Evolutionary conservation across 2,329 filamentous ascomycete species (phyloP), one percentile per base, ranked within the genome.

Genomic region (Fusarium camptoceras): DNA sequence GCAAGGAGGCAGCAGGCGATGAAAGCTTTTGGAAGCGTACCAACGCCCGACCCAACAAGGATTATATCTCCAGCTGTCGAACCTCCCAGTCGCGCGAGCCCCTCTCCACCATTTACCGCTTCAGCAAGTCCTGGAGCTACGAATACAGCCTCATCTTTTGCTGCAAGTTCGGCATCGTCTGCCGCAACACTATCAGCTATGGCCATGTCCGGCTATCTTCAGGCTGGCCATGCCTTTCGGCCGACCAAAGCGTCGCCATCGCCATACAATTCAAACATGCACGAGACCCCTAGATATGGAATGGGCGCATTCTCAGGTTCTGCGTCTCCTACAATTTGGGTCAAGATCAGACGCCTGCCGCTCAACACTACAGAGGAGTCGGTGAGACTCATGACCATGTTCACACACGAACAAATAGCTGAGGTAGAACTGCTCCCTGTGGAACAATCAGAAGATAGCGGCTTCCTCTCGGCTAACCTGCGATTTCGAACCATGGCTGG

Each of bases 301-400:
- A 81, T 81, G 62, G 80, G 78, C 3, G 80, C 81, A 5, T 83
- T 81, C 66, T 75, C 80, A 61, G 75, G 74, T 59, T 76, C 79
- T 18, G 61, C 77, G 48, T 80, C 56, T 51, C 81, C 49, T 76
- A 79, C 54, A 77, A 81, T 72, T 75, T 83, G 68, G 24, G 80
- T 88, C 37, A 75, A 88, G 48, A 86, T 90, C 64, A 85, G 85
- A 55, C 82, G 84, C 67, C 81, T 90, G 15, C 87, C 88, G 3
- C 67, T 81, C 51, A 85, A 86, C 70, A 87, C 84, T 5, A 84
- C 84, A 2, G 84, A 88, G 53, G 84, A 88, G 53, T 82, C 83
- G 25, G 73, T 90, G 54, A 81, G 84, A 48, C 77, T 87, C 30
- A 89, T 90, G 87, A 81, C 88, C 34, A 81, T 88, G 43, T 89